Evolutionary conservation across 345 rosid species (phyloP).

Genomic region (Pseudoturritis turrita): DNA sequence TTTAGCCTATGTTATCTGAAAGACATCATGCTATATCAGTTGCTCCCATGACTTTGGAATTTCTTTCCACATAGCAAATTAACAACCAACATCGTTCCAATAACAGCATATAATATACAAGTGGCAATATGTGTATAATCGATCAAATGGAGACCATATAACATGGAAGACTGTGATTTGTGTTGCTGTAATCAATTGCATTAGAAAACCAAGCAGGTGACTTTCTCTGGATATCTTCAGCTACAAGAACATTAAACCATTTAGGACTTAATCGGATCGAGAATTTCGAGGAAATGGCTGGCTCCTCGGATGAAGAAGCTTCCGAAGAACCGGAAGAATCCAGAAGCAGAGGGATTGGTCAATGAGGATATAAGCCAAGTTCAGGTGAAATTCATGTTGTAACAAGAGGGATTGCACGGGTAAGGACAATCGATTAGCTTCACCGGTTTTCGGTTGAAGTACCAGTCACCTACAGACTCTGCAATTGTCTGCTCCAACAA

Average conservation of each 20-base stretch:
- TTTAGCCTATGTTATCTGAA: background rate
- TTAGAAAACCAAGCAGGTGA: background rate
- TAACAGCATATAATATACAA: background rate
- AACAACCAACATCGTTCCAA: background rate
- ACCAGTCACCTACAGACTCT: constrained; percentile 88
- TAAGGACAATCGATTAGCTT: constrained; percentile 82
- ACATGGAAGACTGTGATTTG: background rate
- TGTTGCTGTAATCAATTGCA: background rate
- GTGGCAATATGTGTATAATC: background rate
- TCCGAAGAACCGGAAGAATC: background rate
- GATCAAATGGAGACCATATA: background rate
- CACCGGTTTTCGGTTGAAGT: constrained; percentile 47
- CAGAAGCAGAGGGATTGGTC: background rate
- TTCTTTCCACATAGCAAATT: background rate
- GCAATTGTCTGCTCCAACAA: constrained; percentile 65
- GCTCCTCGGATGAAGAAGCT: background rate
- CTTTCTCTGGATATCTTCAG: background rate
- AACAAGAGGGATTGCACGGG: constrained; percentile 89
- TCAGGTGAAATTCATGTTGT: constrained; percentile 49
- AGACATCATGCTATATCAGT: background rate
- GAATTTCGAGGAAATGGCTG: background rate
- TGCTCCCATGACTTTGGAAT: background rate
- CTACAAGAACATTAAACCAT: constrained; percentile 12
- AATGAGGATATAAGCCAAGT: background rate
- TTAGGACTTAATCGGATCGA: background rate